Base-by-base conservation (phyloP, 176 grass and related monocot genomes). In the Rhipidocladum racemiflorum region DNA sequence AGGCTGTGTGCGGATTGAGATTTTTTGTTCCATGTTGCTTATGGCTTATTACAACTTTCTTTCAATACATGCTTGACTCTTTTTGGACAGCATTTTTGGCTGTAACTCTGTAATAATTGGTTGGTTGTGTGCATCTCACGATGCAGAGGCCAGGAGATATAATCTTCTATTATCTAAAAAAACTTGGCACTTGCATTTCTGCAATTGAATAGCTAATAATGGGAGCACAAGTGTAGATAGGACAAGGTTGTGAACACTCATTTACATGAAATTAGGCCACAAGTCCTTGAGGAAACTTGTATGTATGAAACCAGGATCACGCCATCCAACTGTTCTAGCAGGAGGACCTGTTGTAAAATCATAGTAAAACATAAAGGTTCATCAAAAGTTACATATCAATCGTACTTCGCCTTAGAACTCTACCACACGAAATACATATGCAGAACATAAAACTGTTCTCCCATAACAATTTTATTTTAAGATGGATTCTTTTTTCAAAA, bases 261-360 rank as follows among this genome's bases (percentile, higher is more conserved):
- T 76, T 77, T 83, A 93, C 92, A 82, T 77, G 46, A 86, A 66
- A 88, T 94, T 94, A 89, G 95, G 92, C 95, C 95, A 97, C 34
- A 94, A 75, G 13, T 94, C 88, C 71, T 92, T 93, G 40, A 97
- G 68, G 76, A 94, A 93, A 56, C 95, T 90, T 78, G 92, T 95
- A 65, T 97, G 92, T 88, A 95, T 93, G 78, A 90, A 95, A 84
- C 95, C 90, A 77, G 92, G 95, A 86, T 98, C 81, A 35, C 90
- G 88, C 95, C 95, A 98, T 48, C 95, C 90, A 88, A 98, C 92
- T 57, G 92, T 95, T 79, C 90, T 80, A 79, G 95, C 90, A 91
- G 95, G 92, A 82, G 92, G 66, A 83, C 84, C 95, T 97, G 85
- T 72, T 30, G 59, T 50, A 74, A 79, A 87, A 61, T 25, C 39